Evolutionary conservation across 257 asterid genomes (phyloP).

Genomic region (Primulina eburnea): DNA sequence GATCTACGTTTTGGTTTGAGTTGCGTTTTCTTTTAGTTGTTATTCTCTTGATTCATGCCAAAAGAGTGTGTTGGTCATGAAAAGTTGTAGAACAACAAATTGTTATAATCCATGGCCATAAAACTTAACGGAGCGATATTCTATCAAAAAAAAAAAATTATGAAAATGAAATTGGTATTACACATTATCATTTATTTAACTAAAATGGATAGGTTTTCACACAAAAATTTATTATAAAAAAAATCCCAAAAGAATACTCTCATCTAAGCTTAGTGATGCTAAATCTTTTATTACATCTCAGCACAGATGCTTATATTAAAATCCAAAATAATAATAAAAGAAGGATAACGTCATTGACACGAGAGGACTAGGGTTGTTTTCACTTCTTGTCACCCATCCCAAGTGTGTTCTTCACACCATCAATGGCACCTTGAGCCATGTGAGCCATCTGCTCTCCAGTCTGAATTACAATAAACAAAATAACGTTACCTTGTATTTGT

Average conservation of each 20-base stretch:
- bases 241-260: not conserved
- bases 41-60: no score
- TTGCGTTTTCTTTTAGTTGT: no score
- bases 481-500: no score
- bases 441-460: slow-evolving; percentile 52
- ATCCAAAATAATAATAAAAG: not conserved
- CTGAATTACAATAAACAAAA: slow-evolving; percentile 23
- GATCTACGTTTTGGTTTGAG: no score
- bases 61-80: no score
- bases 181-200: no score
- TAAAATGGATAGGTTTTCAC: no score
- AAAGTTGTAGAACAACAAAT: no score
- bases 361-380: slow-evolving; percentile 10
- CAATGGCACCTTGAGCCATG: slow-evolving; percentile 72
- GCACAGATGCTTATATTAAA: not conserved
- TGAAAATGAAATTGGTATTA: no score
- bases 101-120: no score
- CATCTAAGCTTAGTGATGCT: not conserved
- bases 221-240: not conserved
- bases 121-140: no score
- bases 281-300: slow-evolving; percentile 20
- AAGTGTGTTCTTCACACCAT: slow-evolving; percentile 69
- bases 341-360: not conserved
- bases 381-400: slow-evolving; percentile 69
- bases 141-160: no score